Evolutionary conservation across 306 rosid species (phyloP).

Genomic region (Ormosia emarginata): DNA sequence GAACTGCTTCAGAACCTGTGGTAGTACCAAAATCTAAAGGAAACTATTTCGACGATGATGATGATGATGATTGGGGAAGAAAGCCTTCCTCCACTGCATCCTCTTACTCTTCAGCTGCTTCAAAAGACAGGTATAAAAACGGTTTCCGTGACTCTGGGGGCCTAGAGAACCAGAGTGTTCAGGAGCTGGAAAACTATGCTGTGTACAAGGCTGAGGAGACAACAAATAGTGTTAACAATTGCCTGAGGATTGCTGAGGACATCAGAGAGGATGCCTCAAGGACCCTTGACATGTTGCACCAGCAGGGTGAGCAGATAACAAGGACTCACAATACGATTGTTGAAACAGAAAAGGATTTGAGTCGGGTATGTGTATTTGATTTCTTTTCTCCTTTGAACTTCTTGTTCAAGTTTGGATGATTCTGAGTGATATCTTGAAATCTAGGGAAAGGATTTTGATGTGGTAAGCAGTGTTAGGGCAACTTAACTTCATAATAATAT

Average conservation of each 20-base stretch:
- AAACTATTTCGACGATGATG: conserved; percentile 42
- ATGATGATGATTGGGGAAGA: conserved; percentile 42
- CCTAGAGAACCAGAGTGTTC: conserved; percentile 68
- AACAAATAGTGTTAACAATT: conserved; percentile 62
- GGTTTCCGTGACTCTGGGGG: conserved; percentile 61
- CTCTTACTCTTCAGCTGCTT: conserved; percentile 13
- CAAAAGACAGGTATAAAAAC: conserved; percentile 44
- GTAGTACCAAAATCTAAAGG: conserved; percentile 42
- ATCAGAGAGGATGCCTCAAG: conserved; percentile 72
- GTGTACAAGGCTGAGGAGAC: conserved; percentile 76
- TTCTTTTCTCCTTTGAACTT: not conserved
- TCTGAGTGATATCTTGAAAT: not conserved
- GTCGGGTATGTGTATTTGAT: conserved; percentile 43
- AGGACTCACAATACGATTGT: conserved; percentile 79
- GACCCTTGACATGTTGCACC: conserved; percentile 85
- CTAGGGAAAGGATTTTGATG: not conserved
- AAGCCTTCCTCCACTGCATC: conserved; percentile 36
- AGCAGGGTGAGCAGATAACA: conserved; percentile 90
- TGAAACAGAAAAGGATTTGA: conserved; percentile 82
- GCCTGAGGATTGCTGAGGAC: conserved; percentile 81
- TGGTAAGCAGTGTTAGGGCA: not conserved
- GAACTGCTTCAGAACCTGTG: conserved; percentile 71
- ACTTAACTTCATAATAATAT: not conserved
- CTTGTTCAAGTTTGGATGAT: not conserved
- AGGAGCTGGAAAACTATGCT: conserved; percentile 77